Conservation (phyloP, 768 basidiomycete genomes). For the Psilocybe subaeruginosa region DNA sequence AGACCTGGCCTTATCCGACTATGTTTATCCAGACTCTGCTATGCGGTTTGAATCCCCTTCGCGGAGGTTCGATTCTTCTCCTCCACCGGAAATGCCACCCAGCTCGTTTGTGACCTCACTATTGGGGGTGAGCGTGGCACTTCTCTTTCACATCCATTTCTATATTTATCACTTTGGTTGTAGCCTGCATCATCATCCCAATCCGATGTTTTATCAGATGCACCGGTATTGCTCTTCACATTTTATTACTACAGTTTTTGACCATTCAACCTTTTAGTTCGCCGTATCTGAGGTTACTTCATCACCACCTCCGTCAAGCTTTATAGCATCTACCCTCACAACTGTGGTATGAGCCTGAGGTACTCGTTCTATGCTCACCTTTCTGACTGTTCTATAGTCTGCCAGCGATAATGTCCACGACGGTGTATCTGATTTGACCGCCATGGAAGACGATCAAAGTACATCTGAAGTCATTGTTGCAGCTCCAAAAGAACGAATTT, state of each 20-base stretch:
- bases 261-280: background rate
- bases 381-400: slow-evolving; percentile 1
- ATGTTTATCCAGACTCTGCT: background rate
- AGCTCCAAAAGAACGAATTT: slow-evolving; percentile 16
- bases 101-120: slow-evolving; percentile 20
- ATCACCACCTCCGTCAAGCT: background rate
- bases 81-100: slow-evolving; percentile 26
- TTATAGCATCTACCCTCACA: background rate
- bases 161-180: background rate
- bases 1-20: background rate
- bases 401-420: slow-evolving; percentile 3
- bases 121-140: slow-evolving; percentile 14
- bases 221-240: background rate
- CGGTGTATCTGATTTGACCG: slow-evolving; percentile 9
- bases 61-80: slow-evolving; percentile 17
- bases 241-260: background rate
- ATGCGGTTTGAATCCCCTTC: slow-evolving; percentile 24
- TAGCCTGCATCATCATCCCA: slow-evolving; percentile 6
- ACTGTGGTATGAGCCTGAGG: slow-evolving; percentile 6
- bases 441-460: background rate
- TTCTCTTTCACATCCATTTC: background rate
- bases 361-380: background rate
- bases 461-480: background rate
- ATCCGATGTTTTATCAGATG: background rate
- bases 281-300: background rate